Conservation (phyloP, 805 yeast genomes). For the Blastobotrys terrestris region DNA sequence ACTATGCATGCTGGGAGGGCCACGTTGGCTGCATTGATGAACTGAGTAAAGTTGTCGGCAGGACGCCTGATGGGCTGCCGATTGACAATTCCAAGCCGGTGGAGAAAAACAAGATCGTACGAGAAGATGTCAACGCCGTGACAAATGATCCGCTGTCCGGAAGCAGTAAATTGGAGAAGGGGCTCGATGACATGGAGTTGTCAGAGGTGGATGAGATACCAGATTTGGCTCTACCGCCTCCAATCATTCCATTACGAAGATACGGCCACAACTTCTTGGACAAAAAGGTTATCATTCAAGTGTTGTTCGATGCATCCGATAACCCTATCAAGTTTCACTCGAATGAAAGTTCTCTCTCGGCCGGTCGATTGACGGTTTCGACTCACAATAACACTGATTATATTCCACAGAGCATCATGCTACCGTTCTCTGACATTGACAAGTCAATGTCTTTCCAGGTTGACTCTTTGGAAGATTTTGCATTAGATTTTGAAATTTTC, state of each 20-base stretch:
- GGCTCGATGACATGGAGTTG: constrained; percentile 20
- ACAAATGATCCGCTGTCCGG: neutral
- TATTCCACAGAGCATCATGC: constrained; percentile 77
- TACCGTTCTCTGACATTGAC: constrained; percentile 68
- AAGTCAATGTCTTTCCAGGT: constrained; percentile 77
- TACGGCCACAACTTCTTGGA: constrained; percentile 96
- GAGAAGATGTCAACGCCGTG: neutral
- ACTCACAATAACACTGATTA: constrained; percentile 65
- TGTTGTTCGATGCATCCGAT: constrained; percentile 53
- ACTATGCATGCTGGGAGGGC: constrained; percentile 93
- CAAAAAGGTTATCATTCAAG: constrained; percentile 76
- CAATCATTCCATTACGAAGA: constrained; percentile 85
- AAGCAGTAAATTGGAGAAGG: constrained; percentile 1
- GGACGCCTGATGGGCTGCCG: constrained; percentile 1
- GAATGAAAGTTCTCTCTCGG: constrained; percentile 34
- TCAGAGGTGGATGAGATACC: constrained; percentile 66
- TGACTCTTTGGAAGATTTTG: constrained; percentile 64
- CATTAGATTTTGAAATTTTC: constrained; percentile 80
- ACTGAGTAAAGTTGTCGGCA: constrained; percentile 36
- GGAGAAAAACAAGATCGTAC: neutral
- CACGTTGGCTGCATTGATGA: constrained; percentile 75
- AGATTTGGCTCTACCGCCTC: constrained; percentile 89
- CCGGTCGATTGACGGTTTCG: constrained; percentile 67
- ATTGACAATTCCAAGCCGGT: neutral
- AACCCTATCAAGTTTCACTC: constrained; percentile 41